phyloP scores from a whole-genome alignment of 148 eudicot species.

The Hydrangea macrophylla region DNA sequence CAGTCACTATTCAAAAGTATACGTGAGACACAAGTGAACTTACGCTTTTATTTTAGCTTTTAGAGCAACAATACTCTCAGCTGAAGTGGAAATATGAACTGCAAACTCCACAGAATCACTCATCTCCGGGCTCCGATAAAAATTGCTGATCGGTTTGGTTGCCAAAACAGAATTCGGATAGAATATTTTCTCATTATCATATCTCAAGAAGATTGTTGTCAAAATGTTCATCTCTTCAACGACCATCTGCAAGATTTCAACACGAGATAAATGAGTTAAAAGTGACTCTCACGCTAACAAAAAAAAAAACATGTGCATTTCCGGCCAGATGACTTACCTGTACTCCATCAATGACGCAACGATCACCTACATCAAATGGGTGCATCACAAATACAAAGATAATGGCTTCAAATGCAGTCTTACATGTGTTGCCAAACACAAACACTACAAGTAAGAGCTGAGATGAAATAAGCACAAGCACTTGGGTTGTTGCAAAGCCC shows the following conservation, averaged over 20 bases:
- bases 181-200: constrained; percentile 72
- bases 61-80: constrained; percentile 58
- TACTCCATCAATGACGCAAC: constrained; percentile 78
- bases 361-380: constrained; percentile 91
- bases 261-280: background rate
- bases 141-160: constrained; percentile 81
- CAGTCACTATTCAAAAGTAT: background rate
- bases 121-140: constrained; percentile 82
- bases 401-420: constrained; percentile 71
- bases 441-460: constrained; percentile 67
- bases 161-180: constrained; percentile 75
- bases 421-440: constrained; percentile 59
- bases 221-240: constrained; percentile 95
- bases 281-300: background rate
- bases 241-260: constrained; percentile 48
- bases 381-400: constrained; percentile 75
- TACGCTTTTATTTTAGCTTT: constrained; percentile 58
- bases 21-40: constrained; percentile 2
- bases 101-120: constrained; percentile 70
- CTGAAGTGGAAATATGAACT: constrained; percentile 63
- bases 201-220: constrained; percentile 74
- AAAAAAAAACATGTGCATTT: background rate
- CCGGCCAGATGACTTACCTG: constrained; percentile 46
- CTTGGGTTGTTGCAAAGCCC: constrained; percentile 63
- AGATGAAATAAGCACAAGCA: constrained; percentile 65